These are phyloP conservation scores for Alternaria sp. DNA, from an alignment of 2,329 filamentous ascomycete species.

Conservation along the genomic window DNA sequence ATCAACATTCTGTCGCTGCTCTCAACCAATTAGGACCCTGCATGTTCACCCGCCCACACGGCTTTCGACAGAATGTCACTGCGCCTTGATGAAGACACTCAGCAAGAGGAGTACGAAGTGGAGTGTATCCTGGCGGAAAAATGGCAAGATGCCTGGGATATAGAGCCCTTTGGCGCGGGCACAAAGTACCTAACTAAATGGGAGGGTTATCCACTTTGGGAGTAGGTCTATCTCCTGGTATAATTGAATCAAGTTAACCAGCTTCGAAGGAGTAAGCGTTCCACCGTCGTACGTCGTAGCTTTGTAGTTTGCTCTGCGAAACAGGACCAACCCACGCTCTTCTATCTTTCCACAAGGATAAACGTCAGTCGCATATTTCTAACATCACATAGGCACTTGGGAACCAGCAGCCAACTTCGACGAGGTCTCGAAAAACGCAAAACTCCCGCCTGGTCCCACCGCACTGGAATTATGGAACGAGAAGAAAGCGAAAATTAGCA, in stretches of 20 bases:
- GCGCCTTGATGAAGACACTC: slow-evolving; percentile 13
- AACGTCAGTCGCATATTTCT: slow-evolving; percentile 7
- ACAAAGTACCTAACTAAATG: slow-evolving; percentile 69
- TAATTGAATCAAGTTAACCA: slow-evolving; percentile 4
- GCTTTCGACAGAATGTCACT: slow-evolving; percentile 15
- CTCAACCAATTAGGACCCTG: slow-evolving; percentile 25
- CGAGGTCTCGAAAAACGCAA: background rate
- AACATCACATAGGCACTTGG: slow-evolving; percentile 35
- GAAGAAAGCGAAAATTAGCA: slow-evolving; percentile 3
- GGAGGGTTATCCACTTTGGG: slow-evolving; percentile 64
- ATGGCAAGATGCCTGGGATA: slow-evolving; percentile 55
- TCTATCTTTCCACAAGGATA: background rate
- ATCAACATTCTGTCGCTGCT: background rate
- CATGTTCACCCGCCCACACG: slow-evolving; percentile 6
- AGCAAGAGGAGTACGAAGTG: slow-evolving; percentile 24
- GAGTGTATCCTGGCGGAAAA: slow-evolving; percentile 43
- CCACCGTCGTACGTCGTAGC: background rate
- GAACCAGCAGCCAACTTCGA: slow-evolving; percentile 32
- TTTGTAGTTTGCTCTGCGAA: background rate
- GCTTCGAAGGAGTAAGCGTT: slow-evolving; percentile 21
- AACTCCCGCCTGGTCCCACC: background rate
- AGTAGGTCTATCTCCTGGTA: slow-evolving; percentile 23
- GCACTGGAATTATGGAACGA: slow-evolving; percentile 4
- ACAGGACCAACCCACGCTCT: background rate
- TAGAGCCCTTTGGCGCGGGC: slow-evolving; percentile 30